Evolutionary conservation across 2,329 filamentous ascomycete genomes (phyloP).

Genomic region (Fusarium albidum): DNA sequence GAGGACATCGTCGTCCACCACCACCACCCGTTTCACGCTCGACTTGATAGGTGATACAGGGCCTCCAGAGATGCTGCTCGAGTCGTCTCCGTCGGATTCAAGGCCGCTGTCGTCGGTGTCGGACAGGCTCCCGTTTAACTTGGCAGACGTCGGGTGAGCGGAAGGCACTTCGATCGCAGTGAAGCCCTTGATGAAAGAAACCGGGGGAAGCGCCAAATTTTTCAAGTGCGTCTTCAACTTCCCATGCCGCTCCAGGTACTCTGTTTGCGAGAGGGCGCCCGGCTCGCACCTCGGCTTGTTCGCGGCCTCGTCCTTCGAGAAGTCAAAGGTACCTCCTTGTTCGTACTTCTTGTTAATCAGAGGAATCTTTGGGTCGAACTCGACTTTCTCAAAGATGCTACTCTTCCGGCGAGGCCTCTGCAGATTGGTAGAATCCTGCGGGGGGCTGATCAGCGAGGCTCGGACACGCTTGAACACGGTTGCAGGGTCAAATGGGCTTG

Average conservation of each 20-base stretch:
- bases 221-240: constrained; percentile 51
- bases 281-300: constrained; percentile 42
- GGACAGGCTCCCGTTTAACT: constrained; percentile 48
- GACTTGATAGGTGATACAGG: constrained; percentile 60
- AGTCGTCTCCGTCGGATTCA: constrained; percentile 65
- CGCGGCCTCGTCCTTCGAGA: constrained; percentile 43
- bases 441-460: constrained; percentile 51
- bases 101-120: constrained; percentile 60
- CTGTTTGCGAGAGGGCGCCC: constrained; percentile 53
- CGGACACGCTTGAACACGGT: constrained; percentile 67
- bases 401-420: constrained; percentile 45
- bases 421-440: constrained; percentile 30
- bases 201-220: constrained; percentile 29
- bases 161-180: constrained; percentile 37
- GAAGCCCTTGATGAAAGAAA: constrained; percentile 40
- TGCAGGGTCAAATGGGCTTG: constrained; percentile 65
- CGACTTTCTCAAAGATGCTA: constrained; percentile 63
- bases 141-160: constrained; percentile 47
- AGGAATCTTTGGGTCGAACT: constrained; percentile 61
- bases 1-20: constrained; percentile 64
- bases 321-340: constrained; percentile 63
- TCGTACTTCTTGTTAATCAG: constrained; percentile 67
- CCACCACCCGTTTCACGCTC: constrained; percentile 51
- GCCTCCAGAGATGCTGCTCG: constrained; percentile 59
- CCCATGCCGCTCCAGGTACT: constrained; percentile 57